Base-by-base conservation (phyloP, 495 filamentous ascomycete species). In the Hyaloscypha bicolor region DNA sequence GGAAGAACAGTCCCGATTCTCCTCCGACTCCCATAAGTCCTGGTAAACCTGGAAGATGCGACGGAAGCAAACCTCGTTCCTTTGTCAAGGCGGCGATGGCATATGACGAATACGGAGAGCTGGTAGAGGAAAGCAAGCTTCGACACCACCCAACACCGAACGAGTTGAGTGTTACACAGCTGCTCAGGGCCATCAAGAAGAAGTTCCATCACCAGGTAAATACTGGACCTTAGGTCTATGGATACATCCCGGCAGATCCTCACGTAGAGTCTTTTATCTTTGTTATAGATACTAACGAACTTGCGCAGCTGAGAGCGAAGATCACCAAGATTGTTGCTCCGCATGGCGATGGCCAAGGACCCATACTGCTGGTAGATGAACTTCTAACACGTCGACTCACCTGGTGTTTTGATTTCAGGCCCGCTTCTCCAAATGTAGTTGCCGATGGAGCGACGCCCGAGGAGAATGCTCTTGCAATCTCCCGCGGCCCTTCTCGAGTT, bases 51-150 rank as follows among this genome's bases (percentile, higher is more conserved):
- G 30, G 35, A 21, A 19, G 31, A n/a, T 29, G 62, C 12, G 31
- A 25, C 8, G 14, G 21, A 21, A 56, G 21, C 16, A 16, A 42
- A 30, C 56, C 42, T 45, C 42, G 14, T 11, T 12, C 14, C 3
- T 16, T 65, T 16, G 59, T 61, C 32, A 60, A 59, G 16, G 56
- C 65, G 21, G 53, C n/a, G 19, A 67, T 74, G 60, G 65, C 42
- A 14, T 75, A 75, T 39, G 69, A 75, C 48, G 65, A 75, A 42
- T 71, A 71, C 59, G 71, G 73, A 31, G 62, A 73, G 21, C 59
- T 75, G 5, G 60, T 75, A 16, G 52, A 66, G 35, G 60, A 63
- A 16, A 25, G 60, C 1, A 45, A 60, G 19, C 30, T 69, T 32
- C 14, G 29, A 2, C 4, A 57, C 16, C 48, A 56, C 6, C 59